A percentile compares a stretch with the other conserved stretches of the same genome.
phyloP scores from a whole-genome alignment of 2,329 filamentous ascomycete genomes.

The Aspergillus floridensis region DNA sequence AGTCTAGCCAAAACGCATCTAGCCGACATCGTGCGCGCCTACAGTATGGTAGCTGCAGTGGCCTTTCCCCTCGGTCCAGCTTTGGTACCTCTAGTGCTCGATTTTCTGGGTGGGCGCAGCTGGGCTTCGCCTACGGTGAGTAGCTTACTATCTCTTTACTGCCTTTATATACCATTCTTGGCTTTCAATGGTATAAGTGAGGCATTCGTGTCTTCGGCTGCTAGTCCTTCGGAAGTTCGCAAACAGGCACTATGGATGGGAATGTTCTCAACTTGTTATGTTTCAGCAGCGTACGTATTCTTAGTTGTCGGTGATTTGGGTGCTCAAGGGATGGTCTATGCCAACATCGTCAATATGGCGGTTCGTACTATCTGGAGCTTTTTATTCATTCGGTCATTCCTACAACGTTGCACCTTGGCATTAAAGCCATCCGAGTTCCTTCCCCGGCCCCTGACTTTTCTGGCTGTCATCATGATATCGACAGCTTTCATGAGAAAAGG shows the following conservation, averaged over 20 bases:
- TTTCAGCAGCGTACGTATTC: slow-evolving; percentile 69
- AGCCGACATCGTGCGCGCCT: slow-evolving; percentile 62
- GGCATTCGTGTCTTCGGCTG: slow-evolving; percentile 87
- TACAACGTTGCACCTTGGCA: slow-evolving; percentile 47
- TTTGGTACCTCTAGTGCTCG: slow-evolving; percentile 69
- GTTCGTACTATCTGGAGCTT: slow-evolving; percentile 80
- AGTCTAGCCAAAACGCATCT: slow-evolving; percentile 33
- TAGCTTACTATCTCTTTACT: slow-evolving; percentile 73
- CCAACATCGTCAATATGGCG: slow-evolving; percentile 87
- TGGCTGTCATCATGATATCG: slow-evolving; percentile 47
- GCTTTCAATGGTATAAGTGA: slow-evolving; percentile 90
- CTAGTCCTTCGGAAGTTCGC: slow-evolving; percentile 70
- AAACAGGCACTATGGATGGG: slow-evolving; percentile 81
- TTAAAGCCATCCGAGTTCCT: slow-evolving; percentile 46
- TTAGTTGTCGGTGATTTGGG: slow-evolving; percentile 68
- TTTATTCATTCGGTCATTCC: slow-evolving; percentile 67
- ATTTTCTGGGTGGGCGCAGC: slow-evolving; percentile 69
- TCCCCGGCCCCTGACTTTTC: slow-evolving; percentile 46
- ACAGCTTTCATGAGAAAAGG: slow-evolving; percentile 36
- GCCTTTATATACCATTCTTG: slow-evolving; percentile 88
- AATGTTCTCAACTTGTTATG: slow-evolving; percentile 74
- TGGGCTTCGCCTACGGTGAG: slow-evolving; percentile 76
- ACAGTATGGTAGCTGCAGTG: slow-evolving; percentile 69
- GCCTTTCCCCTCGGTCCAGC: slow-evolving; percentile 70
- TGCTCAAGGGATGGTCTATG: slow-evolving; percentile 75